A percentile compares a stretch with the other conserved stretches of the same genome.
Conservation (phyloP, 192 early-diverging fungal genomes). For the Coemansia sp. region DNA sequence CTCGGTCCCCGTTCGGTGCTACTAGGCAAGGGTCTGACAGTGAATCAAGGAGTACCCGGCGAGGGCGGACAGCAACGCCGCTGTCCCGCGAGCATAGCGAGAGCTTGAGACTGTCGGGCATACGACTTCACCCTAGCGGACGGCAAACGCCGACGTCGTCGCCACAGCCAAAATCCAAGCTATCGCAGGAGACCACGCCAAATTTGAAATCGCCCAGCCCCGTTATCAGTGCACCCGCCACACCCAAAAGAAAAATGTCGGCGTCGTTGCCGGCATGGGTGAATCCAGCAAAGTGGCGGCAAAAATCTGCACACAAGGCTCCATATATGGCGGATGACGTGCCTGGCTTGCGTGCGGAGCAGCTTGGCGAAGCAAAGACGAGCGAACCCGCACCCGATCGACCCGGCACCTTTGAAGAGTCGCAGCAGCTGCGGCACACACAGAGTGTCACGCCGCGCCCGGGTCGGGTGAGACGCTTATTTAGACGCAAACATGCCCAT, state of each 20-base stretch:
- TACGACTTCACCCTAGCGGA: background rate
- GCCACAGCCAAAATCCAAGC: background rate
- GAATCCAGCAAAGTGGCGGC: slow-evolving; percentile 10
- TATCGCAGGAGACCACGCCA: background rate
- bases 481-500: slow-evolving; percentile 14
- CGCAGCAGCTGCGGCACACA: background rate
- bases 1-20: background rate
- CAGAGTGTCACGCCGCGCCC: slow-evolving; percentile 6
- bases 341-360: too few relatives aligned
- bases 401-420: background rate
- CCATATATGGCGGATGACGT: too few relatives aligned
- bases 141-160: background rate
- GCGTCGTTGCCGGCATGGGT: slow-evolving; percentile 3
- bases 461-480: slow-evolving; percentile 18
- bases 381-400: slow-evolving; percentile 1
- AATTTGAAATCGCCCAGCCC: background rate
- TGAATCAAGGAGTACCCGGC: background rate
- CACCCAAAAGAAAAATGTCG: background rate
- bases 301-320: background rate
- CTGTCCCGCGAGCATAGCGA: background rate
- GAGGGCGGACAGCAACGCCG: background rate
- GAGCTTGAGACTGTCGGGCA: background rate
- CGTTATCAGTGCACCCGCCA: background rate
- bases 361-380: background rate
- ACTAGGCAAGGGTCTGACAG: background rate